Evolutionary conservation across 352 stramenopile species (phyloP), one percentile per base, ranked within the genome.

Genomic region (Globisporangium splendens): DNA sequence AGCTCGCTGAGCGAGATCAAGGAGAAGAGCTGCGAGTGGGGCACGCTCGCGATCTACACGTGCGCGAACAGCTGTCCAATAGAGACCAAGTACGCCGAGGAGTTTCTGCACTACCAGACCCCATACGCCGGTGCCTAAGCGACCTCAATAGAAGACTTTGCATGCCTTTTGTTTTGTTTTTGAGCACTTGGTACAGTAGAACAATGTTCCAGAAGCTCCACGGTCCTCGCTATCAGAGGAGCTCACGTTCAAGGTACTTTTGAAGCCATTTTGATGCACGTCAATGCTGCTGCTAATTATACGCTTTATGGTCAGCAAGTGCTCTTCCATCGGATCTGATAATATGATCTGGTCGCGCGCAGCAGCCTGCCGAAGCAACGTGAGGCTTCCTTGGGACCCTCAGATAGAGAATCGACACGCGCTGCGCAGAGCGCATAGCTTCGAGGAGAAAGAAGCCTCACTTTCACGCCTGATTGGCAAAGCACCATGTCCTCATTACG

Each of bases 1-100:
- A 77, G 73, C 43, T 83, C 77, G 33, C 70, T 89, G 20, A 63
- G 70, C 21, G 59, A 86, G 31, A 83, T 92, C 22, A 54, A 56
- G 2, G 68, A 75, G 18, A 78, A 84, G 31, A 86, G 70, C 52
- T 86, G 96, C 41, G 93, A 98, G 60, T 98, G 89, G 87, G 95
- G 93, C 31, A 96, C 90, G 10, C 83, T 98, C 20, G 85, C 73
- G 0, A 75, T 98, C 33, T 98, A 96, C 68, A 98, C 95, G 38
- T 98, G 95, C 69, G 83, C 80, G 3, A 75, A 80, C 44, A 98
- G 90, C 71, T 98, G 95, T 61, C 61, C 69, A 50, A 58, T 88
- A n/a, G 68, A 85, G 18, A 71, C 46, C 10, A 49, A 82, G 20
- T 72, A 72, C 18, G 66, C 65, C 1, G 75, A 93, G 47, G 86